A percentile compares a stretch with the other conserved stretches of the same genome.
These are phyloP conservation scores for Thermothielavioides terrestris DNA, from an alignment of 495 filamentous ascomycete species.

Conservation along the genomic window DNA sequence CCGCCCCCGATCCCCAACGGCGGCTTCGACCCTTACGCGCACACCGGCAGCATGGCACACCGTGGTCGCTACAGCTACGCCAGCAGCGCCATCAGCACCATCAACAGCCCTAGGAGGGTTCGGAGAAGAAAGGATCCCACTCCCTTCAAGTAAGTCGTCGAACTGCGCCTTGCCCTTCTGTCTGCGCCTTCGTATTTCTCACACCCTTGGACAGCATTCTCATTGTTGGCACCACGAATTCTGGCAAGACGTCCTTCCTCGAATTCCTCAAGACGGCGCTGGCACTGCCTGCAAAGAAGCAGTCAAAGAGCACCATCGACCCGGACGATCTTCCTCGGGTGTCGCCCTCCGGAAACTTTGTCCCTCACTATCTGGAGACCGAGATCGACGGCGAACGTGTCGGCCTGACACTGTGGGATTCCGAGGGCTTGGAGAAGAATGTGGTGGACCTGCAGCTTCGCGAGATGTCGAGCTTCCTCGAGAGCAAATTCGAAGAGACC, in stretches of 20 bases:
- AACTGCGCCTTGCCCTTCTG: no score
- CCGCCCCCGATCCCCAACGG: conserved; percentile 48
- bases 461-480: conserved; percentile 82
- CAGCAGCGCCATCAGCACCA: conserved; percentile 79
- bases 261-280: conserved; percentile 85
- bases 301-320: conserved; percentile 40
- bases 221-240: conserved; percentile 78
- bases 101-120: conserved; percentile 89
- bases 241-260: conserved; percentile 94
- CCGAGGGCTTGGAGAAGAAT: conserved; percentile 84
- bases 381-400: conserved; percentile 90
- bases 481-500: conserved; percentile 97
- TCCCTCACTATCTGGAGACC: conserved; percentile 82
- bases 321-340: conserved; percentile 45
- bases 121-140: conserved; percentile 94
- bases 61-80: conserved; percentile 96
- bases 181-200: background rate
- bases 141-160: conserved; percentile 80
- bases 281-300: conserved; percentile 69
- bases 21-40: conserved; percentile 63
- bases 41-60: conserved; percentile 91
- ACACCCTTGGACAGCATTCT: conserved; percentile 56
- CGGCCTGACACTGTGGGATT: conserved; percentile 93
- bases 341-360: conserved; percentile 54
- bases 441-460: conserved; percentile 89